Percentiles rank a stretch among this genome's conserved stretches.
Evolutionary conservation across 2,329 filamentous ascomycete genomes (phyloP).

Genomic region (Cyclaneusma minus): DNA sequence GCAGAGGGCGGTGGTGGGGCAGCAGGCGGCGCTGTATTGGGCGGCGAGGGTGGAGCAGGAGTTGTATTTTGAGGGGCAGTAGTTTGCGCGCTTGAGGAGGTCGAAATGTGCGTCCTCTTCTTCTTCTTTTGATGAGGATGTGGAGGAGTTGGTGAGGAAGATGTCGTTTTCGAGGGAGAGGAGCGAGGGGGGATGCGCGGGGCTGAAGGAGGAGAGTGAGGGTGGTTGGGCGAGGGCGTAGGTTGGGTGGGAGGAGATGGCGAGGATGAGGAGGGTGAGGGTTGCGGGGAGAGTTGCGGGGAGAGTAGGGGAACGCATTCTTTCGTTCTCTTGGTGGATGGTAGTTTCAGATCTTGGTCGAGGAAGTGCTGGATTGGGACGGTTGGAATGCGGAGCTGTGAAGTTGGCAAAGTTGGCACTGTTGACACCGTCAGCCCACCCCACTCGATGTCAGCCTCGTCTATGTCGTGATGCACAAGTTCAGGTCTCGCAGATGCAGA

Average conservation of each 20-base stretch:
- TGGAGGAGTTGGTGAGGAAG: constrained; percentile 10
- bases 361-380: too few species aligned
- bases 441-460: too few species aligned
- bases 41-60: constrained; percentile 15
- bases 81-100: constrained; percentile 15
- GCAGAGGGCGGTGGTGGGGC: constrained; percentile 13
- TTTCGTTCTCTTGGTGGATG: too few species aligned
- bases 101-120: constrained; percentile 6
- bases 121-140: constrained; percentile 10
- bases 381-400: too few species aligned
- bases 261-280: constrained; percentile 8
- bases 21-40: constrained; percentile 15
- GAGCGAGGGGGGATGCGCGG: constrained; percentile 12
- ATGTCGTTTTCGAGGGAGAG: constrained; percentile 12
- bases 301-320: constrained; percentile 1
- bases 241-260: constrained; percentile 11
- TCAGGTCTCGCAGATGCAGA: too few species aligned
- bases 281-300: too few species aligned
- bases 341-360: too few species aligned
- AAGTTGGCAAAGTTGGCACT: too few species aligned
- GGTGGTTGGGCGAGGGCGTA: too few species aligned
- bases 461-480: too few species aligned
- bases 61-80: constrained; percentile 16
- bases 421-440: too few species aligned
- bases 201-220: constrained; percentile 8